Percentiles rank a stretch among this genome's conserved stretches.
These are phyloP conservation scores for Henckelia pumila DNA, from an alignment of 257 asterid genomes.

Conservation along the genomic window DNA sequence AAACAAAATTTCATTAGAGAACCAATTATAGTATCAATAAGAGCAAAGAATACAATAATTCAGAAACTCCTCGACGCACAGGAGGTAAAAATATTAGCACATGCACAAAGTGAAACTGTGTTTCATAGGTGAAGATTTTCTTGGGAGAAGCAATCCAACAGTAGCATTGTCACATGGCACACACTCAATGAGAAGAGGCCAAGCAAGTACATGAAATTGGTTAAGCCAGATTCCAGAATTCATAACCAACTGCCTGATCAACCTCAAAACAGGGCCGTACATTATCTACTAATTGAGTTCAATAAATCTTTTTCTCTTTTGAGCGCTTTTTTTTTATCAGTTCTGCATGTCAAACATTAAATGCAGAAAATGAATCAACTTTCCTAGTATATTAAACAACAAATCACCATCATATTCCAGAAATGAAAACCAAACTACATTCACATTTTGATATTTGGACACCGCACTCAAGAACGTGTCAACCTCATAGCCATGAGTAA, in stretches of 20 bases:
- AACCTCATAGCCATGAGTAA: slow-evolving; percentile 3
- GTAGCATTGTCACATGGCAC: slow-evolving; percentile 16
- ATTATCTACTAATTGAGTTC: slow-evolving; percentile 12
- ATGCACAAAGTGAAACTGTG: slow-evolving; percentile 2
- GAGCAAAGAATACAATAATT: background rate
- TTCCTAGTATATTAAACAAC: background rate
- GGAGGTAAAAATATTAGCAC: background rate
- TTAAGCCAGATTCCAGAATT: background rate
- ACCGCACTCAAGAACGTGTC: background rate
- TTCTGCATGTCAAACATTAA: slow-evolving; percentile 1
- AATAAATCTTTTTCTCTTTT: background rate
- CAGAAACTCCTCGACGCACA: background rate
- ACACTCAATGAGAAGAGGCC: slow-evolving; percentile 1
- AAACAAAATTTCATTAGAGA: slow-evolving; percentile 25
- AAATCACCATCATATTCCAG: slow-evolving; percentile 2
- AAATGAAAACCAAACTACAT: slow-evolving; percentile 10
- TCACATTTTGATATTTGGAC: slow-evolving; percentile 9
- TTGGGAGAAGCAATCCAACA: slow-evolving; percentile 3
- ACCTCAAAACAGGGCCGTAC: slow-evolving; percentile 12
- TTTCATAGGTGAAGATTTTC: background rate
- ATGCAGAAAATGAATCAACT: background rate
- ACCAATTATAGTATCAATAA: background rate
- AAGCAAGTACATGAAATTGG: slow-evolving; percentile 5
- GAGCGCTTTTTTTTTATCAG: background rate
- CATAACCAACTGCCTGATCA: slow-evolving; percentile 1